Evolutionary conservation across 495 filamentous ascomycete genomes (phyloP), one percentile per base, ranked within the genome.

Genomic region (Aspergillus bridgeri): DNA sequence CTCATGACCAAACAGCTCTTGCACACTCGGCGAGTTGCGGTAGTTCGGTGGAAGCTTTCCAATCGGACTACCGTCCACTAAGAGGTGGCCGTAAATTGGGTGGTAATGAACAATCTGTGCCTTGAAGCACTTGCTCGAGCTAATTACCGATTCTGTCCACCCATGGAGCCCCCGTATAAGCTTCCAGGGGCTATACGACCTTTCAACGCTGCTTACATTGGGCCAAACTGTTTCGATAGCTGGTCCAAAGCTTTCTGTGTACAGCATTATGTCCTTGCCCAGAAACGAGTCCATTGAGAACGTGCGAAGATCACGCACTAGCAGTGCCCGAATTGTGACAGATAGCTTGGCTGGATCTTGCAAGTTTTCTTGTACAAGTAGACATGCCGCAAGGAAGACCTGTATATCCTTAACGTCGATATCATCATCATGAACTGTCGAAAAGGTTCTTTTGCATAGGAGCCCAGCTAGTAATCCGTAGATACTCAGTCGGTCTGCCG

Each of bases 11-110:
- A 84, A 72, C 64, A 82, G 47, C 66, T 33, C 19, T 60, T 42
- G 23, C 65, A 72, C 56, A 25, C 62, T 58, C 56, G 72, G 47
- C 76, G 81, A 70, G 3, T 24, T 22, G 27, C 73, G 65, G 57
- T 78, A 84, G 4, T 73, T 51, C 15, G 15, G 13, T 1, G 83
- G 83, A 0, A 84, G 69, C 20, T 78, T 73, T 3, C 70, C 67
- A 7, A 86, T 56, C 0, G 81, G 83, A 4, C 62, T 56, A 0
- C 81, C 81, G 54, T 85, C 70, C 9, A 87, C 72, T 19, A 86
- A 71, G 1, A 88, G 70, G 47, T 75, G 65, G 1, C 83, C 83
- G 3, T 71, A 77, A 17, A 87, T 61, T 1, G 83, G 42, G 60
- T 85, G 81, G 61, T 76, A 82, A n/a, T 78, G 72, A 4, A 86